phyloP scores from a whole-genome alignment of 2,329 filamentous ascomycete species.

The Stachybotrys elegans region DNA sequence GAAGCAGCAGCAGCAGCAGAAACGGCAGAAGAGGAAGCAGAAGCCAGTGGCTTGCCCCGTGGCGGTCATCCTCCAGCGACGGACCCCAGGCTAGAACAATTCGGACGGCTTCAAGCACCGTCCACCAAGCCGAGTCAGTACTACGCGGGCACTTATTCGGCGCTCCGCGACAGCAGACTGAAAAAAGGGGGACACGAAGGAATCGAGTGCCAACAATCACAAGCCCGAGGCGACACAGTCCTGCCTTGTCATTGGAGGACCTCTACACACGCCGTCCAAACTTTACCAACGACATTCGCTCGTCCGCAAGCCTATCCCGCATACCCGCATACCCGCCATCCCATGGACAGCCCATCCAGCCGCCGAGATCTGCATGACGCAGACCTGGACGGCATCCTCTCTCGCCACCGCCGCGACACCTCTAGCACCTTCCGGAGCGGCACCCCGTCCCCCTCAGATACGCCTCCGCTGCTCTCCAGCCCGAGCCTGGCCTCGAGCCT shows the following conservation, averaged over 20 bases:
- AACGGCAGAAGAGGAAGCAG: too few species aligned
- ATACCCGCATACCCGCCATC: background rate
- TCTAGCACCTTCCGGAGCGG: conserved; percentile 2
- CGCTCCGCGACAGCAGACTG: too few species aligned
- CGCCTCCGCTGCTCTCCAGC: conserved; percentile 25
- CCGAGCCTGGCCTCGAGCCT: conserved; percentile 29
- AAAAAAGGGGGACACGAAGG: too few species aligned
- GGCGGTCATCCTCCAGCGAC: too few species aligned
- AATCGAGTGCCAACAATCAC: too few species aligned
- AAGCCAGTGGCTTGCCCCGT: too few species aligned
- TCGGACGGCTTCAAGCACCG: background rate
- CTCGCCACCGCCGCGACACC: background rate
- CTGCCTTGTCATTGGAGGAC: background rate
- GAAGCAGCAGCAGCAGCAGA: background rate
- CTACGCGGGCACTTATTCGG: too few species aligned
- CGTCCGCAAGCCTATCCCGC: background rate
- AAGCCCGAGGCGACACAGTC: too few species aligned
- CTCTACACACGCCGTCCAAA: background rate
- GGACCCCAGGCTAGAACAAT: background rate
- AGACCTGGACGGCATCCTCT: background rate
- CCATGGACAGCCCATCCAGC: background rate
- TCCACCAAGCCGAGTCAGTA: too few species aligned
- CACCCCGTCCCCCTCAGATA: conserved; percentile 6
- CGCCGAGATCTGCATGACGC: background rate
- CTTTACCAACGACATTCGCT: background rate